Conservation (phyloP, 108 stramenopile species). For the Fistulifera pelliculosa region DNA sequence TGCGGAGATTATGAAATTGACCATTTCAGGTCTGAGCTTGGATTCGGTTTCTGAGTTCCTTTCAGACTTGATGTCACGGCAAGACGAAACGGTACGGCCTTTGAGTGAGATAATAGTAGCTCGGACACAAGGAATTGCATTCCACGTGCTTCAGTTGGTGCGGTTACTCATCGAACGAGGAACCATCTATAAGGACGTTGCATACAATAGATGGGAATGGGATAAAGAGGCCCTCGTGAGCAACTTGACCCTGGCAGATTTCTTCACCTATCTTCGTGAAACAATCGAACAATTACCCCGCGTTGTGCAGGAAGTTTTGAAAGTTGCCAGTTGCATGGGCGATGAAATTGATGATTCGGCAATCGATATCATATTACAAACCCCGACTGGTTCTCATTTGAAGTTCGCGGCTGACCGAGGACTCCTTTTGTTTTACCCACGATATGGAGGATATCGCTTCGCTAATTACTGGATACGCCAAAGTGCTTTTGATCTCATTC, state of each 20-base stretch:
- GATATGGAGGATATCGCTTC: slow-evolving; percentile 17
- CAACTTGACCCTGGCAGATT: not conserved
- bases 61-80: not conserved
- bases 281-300: not conserved
- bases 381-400: not conserved
- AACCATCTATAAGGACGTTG: not conserved
- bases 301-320: slow-evolving; percentile 1
- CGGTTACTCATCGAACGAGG: slow-evolving; percentile 6
- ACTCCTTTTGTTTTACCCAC: not conserved
- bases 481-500: slow-evolving; percentile 26
- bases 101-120: not conserved
- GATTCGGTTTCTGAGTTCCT: not conserved
- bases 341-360: slow-evolving; percentile 3
- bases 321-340: slow-evolving; percentile 6
- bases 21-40: not conserved
- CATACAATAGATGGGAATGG: not conserved
- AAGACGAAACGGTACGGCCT: not conserved
- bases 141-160: not conserved
- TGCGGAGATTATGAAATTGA: not conserved
- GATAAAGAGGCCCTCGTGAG: not conserved
- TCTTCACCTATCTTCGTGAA: not conserved
- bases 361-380: not conserved
- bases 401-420: not conserved
- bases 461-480: slow-evolving; percentile 34
- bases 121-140: slow-evolving; percentile 5